phyloP scores from a whole-genome alignment of 306 rosid species.

The Castanea mollissima region DNA sequence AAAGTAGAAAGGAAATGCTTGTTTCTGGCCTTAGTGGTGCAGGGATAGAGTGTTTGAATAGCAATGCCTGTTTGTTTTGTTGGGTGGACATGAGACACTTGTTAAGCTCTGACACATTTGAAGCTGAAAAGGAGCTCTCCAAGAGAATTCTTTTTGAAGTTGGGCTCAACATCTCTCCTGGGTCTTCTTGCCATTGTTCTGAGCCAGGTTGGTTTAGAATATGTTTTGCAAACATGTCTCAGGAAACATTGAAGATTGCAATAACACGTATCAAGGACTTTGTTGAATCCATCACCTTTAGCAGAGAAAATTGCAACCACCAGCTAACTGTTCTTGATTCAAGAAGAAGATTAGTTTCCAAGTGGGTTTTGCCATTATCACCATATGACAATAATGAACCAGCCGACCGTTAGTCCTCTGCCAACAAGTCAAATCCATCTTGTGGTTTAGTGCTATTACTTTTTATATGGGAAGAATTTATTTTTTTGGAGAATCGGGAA shows the following conservation, averaged over 20 bases:
- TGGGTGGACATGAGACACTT: conserved; percentile 88
- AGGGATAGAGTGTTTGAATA: conserved; percentile 53
- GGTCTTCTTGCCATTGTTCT: conserved; percentile 75
- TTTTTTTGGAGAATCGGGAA: not conserved
- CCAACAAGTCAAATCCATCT: not conserved
- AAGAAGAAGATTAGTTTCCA: conserved; percentile 11
- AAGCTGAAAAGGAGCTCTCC: conserved; percentile 84
- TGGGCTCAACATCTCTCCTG: conserved; percentile 72
- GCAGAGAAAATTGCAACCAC: not conserved
- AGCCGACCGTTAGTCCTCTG: conserved; percentile 22
- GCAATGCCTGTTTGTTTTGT: conserved; percentile 78
- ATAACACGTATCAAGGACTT: conserved; percentile 56
- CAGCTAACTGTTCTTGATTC: not conserved
- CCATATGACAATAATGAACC: conserved; percentile 15
- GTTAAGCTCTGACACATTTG: conserved; percentile 39
- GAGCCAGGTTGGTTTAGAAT: conserved; percentile 95
- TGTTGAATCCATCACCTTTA: not conserved
- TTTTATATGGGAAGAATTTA: no score
- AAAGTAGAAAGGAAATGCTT: conserved; percentile 43
- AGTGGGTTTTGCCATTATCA: conserved; percentile 33
- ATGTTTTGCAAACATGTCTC: conserved; percentile 82
- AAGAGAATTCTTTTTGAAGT: conserved; percentile 49
- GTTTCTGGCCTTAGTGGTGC: conserved; percentile 48
- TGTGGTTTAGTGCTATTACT: not conserved
- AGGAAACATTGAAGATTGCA: conserved; percentile 57